Evolutionary conservation across 768 basidiomycete species (phyloP).

Genomic region (Baorangia bicolor): DNA sequence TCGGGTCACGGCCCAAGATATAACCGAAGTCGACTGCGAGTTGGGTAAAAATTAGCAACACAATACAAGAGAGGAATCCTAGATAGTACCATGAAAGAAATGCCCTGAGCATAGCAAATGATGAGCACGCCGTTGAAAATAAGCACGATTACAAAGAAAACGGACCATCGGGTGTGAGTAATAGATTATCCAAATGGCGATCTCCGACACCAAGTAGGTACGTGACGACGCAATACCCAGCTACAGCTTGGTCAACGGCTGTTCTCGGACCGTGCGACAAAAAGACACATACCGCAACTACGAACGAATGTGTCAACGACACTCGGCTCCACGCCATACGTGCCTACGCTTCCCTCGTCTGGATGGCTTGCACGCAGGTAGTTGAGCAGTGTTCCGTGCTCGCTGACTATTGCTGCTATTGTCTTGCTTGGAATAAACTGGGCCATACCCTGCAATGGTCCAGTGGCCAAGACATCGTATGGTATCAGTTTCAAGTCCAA

Average conservation of each 20-base stretch:
- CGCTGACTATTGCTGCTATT: conserved; percentile 91
- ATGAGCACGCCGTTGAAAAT: neutral
- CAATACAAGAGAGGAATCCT: neutral
- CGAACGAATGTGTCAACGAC: conserved; percentile 96
- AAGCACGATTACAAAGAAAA: conserved; percentile 1
- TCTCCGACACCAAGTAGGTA: conserved; percentile 97
- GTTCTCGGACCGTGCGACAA: neutral
- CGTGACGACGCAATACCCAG: conserved; percentile 97
- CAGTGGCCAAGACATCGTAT: conserved; percentile 92
- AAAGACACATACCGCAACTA: conserved; percentile 77
- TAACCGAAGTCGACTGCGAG: conserved; percentile 93
- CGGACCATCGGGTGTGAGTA: conserved; percentile 87
- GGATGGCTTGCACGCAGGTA: conserved; percentile 85
- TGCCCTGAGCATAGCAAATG: conserved; percentile 50
- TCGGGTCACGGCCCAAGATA: conserved; percentile 95
- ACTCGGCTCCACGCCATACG: conserved; percentile 89
- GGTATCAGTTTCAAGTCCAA: conserved; percentile 89
- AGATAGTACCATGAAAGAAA: conserved; percentile 90
- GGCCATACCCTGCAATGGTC: conserved; percentile 89
- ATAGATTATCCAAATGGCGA: conserved; percentile 92
- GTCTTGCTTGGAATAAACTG: conserved; percentile 97
- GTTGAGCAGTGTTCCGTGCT: conserved; percentile 83
- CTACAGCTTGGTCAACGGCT: conserved; percentile 42
- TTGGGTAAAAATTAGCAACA: conserved; percentile 10
- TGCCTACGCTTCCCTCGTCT: conserved; percentile 92